Evolutionary conservation across 2,329 filamentous ascomycete genomes (phyloP).

Genomic region (Endothia cerciana): DNA sequence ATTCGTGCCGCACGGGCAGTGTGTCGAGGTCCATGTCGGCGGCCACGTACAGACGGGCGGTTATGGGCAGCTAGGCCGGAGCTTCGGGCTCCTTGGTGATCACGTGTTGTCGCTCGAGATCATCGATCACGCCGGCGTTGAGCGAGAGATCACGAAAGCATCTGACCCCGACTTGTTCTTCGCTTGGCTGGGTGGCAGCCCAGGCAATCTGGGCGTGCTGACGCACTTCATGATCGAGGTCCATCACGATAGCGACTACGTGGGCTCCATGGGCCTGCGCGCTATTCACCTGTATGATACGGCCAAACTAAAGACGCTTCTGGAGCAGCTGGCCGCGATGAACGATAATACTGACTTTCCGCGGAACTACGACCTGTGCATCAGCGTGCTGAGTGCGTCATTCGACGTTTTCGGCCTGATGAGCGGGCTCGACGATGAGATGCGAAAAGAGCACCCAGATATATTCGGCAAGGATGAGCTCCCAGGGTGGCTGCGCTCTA

Average conservation of each 20-base stretch:
- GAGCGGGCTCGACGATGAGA: conserved; percentile 42
- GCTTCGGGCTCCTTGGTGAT: conserved; percentile 59
- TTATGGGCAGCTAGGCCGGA: conserved; percentile 50
- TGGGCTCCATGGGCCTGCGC: conserved; percentile 47
- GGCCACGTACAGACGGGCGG: conserved; percentile 54
- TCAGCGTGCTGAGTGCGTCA: conserved; percentile 49
- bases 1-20: conserved; percentile 52
- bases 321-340: conserved; percentile 48
- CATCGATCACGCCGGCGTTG: conserved; percentile 49
- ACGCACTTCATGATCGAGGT: conserved; percentile 56
- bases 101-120: conserved; percentile 53
- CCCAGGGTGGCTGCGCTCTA: conserved; percentile 44
- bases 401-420: conserved; percentile 41
- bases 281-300: conserved; percentile 46
- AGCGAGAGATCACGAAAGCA: conserved; percentile 50
- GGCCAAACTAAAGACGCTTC: conserved; percentile 42
- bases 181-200: conserved; percentile 61
- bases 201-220: conserved; percentile 61
- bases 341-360: conserved; percentile 47
- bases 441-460: conserved; percentile 41
- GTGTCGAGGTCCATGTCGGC: conserved; percentile 45
- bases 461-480: conserved; percentile 42
- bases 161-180: conserved; percentile 62
- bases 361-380: conserved; percentile 50
- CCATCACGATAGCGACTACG: conserved; percentile 34